Conservation (phyloP, 805 yeast species). For the Metschnikowia dekortorum region DNA sequence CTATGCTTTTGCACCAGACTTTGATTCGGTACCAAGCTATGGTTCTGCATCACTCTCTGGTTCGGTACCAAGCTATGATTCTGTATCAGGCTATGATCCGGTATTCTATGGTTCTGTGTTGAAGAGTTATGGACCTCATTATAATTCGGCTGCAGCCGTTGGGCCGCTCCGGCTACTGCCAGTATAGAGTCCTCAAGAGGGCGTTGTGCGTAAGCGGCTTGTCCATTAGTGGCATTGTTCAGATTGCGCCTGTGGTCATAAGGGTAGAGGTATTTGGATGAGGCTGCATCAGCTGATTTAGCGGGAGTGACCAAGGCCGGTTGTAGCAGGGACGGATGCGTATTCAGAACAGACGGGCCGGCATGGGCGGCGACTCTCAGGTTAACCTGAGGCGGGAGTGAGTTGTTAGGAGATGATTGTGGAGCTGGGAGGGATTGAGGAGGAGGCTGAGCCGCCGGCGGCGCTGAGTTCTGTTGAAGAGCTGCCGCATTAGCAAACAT, state of each 20-base stretch:
- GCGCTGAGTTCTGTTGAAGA: conserved; percentile 29
- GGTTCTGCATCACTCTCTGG: background rate
- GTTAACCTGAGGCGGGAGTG: background rate
- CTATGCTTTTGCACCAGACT: no score
- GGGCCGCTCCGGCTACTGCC: no score
- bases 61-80: background rate
- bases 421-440: background rate
- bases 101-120: no score
- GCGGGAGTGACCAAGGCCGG: background rate
- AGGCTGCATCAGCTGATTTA: background rate
- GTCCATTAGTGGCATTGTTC: background rate
- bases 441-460: background rate
- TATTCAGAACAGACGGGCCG: background rate
- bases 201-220: background rate
- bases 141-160: no score
- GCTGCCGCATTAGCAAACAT: conserved; percentile 58
- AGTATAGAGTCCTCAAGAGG: background rate
- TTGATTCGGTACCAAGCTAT: background rate
- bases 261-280: background rate
- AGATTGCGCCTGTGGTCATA: background rate
- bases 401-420: background rate
- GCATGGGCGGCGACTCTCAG: background rate
- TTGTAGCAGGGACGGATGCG: background rate
- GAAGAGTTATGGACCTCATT: no score
- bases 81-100: background rate